phyloP scores from a whole-genome alignment of 2,329 filamentous ascomycete genomes.

The Emmonsia crescens region DNA sequence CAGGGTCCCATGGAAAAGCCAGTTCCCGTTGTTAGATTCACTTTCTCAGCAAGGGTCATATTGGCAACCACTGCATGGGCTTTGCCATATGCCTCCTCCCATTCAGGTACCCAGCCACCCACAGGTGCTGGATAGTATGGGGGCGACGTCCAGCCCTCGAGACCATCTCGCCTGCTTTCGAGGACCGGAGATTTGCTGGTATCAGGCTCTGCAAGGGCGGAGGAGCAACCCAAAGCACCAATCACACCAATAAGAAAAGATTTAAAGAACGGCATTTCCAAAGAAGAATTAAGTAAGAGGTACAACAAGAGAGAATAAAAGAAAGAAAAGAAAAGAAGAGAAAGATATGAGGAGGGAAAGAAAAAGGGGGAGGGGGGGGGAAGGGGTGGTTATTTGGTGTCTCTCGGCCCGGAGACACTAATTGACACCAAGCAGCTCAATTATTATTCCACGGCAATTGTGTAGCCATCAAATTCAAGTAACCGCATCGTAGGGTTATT shows the following conservation, averaged over 20 bases:
- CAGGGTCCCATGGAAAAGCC: slow-evolving; percentile 65
- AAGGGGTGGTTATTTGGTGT: no score
- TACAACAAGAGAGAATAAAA: neutral
- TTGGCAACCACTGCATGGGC: slow-evolving; percentile 57
- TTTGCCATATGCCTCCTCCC: slow-evolving; percentile 59
- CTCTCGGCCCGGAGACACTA: neutral
- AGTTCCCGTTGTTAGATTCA: slow-evolving; percentile 62
- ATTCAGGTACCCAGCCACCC: slow-evolving; percentile 59
- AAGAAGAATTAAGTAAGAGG: neutral
- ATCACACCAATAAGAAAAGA: neutral
- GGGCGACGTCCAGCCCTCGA: slow-evolving; percentile 23
- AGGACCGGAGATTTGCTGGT: neutral
- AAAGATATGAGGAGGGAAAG: neutral
- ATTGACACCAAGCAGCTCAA: neutral
- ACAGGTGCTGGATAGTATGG: slow-evolving; percentile 65
- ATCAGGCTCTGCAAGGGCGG: neutral
- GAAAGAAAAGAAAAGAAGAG: slow-evolving; percentile 12
- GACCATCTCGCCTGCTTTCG: neutral
- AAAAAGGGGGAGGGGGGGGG: neutral
- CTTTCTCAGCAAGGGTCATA: slow-evolving; percentile 73
- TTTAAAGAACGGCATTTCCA: slow-evolving; percentile 1
- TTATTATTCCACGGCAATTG: neutral
- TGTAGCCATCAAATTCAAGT: neutral
- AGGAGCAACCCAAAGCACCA: neutral
- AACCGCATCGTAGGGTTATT: neutral